Evolutionary conservation across 169 alveolate genomes (phyloP), one percentile per base, ranked within the genome.

Genomic region (Eimeria necatrix): DNA sequence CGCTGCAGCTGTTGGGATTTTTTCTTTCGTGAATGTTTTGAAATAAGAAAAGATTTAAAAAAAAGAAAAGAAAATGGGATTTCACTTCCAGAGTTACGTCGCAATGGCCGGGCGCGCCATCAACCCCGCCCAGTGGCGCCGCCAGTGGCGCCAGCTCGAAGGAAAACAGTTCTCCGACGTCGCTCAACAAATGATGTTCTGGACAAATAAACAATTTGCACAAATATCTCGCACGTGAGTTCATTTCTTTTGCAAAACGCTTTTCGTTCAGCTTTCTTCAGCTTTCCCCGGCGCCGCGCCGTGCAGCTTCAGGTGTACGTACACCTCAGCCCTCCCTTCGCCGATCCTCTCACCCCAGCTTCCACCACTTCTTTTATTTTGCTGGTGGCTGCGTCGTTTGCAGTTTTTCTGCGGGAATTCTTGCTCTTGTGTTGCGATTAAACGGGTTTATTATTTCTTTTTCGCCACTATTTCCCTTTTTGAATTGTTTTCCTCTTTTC

Each of bases 101-200:
- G 93, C 93, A 12, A 70, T 70, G 83, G 93, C 56, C 18, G 93
- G 85, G 71, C 93, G 93, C 48, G 93, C 93, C 26, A 87, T 87
- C 48, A 87, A 87, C 85, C 93, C 93, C 53, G 85, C 49, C 3
- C 93, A 52, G 26, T 87, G 93, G 93, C 61, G 26, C 16, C 83
- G 83, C n/a, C 56, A 71, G 71, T 87, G 93, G 93, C 48, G 49
- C 1, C 7, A 46, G 14, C 5, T 87, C 56, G 73, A 87, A 24
- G 93, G 93, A 3, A 41, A 41, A n/a, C 59, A 46, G 26, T 71
- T 73, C 18, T 4, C 73, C 3, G 93, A 87, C 14, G 85, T 87
- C 18, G 16, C 76, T 18, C 26, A 46, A 4, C 48, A 26, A 51
- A 73, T 68, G 52, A 51, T 87, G 68, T 24, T 12, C 18, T 61